Percentiles rank a stretch among this genome's conserved stretches.
phyloP scores from a whole-genome alignment of 2,329 filamentous ascomycete species.

The Colletotrichum scovillei region DNA sequence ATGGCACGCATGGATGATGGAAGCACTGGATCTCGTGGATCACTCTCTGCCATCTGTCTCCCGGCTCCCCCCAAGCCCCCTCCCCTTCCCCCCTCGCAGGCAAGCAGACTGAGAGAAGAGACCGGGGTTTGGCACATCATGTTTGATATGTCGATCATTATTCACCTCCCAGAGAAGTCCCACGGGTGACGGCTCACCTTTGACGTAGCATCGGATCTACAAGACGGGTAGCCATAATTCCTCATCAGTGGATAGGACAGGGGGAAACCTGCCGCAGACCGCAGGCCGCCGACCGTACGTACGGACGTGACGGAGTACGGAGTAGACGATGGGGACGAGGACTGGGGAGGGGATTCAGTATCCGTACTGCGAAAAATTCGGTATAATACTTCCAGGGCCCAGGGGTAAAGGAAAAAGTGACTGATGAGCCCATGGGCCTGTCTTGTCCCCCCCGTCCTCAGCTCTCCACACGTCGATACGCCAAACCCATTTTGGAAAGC shows the following conservation, averaged over 20 bases:
- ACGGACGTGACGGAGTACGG: background rate
- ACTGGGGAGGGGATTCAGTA: too few species aligned
- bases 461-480: background rate
- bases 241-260: background rate
- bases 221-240: constrained; percentile 5
- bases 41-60: background rate
- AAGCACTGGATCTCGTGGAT: background rate
- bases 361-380: background rate
- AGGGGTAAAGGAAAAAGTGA: background rate
- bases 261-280: background rate
- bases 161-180: background rate
- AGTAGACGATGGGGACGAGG: background rate
- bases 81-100: background rate
- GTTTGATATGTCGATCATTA: constrained; percentile 9
- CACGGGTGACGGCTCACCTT: background rate
- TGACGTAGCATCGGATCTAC: constrained; percentile 3
- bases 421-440: too few species aligned
- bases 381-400: background rate
- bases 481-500: constrained; percentile 10
- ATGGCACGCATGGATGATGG: background rate
- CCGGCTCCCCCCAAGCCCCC: too few species aligned
- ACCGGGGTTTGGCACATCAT: background rate
- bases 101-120: background rate
- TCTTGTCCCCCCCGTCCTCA: background rate
- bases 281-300: background rate